Percentiles rank a stretch among this genome's conserved stretches.
Conservation (phyloP, 192 early-diverging fungal species). For the Podila epicladia region DNA sequence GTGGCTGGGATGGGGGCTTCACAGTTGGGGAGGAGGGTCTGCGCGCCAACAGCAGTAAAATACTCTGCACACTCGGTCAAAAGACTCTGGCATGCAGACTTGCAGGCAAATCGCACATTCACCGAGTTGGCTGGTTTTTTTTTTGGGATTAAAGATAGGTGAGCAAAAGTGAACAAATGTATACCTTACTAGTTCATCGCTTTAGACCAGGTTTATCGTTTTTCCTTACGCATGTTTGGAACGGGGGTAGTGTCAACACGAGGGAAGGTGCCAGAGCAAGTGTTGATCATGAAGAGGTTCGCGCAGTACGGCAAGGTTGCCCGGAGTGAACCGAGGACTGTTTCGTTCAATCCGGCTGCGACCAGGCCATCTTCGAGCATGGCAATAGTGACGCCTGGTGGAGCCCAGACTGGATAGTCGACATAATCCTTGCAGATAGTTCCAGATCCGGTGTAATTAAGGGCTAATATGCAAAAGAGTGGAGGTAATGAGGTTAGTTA, state of each 20-base stretch:
- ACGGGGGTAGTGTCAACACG: slow-evolving; percentile 7
- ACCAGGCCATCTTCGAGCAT: slow-evolving; percentile 12
- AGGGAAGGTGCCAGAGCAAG: slow-evolving; percentile 30
- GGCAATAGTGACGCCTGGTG: background rate
- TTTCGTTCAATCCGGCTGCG: background rate
- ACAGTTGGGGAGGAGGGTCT: slow-evolving; percentile 10
- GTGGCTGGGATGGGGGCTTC: slow-evolving; percentile 9
- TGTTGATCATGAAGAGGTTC: slow-evolving; percentile 22
- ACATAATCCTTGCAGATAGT: slow-evolving; percentile 26
- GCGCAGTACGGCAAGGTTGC: background rate
- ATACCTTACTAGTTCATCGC: background rate
- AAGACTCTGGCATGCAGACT: slow-evolving; percentile 25
- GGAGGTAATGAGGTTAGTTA: background rate
- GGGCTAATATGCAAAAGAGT: slow-evolving; percentile 5
- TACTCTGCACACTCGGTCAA: background rate
- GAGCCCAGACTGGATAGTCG: slow-evolving; percentile 28
- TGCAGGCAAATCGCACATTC: slow-evolving; percentile 32
- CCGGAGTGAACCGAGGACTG: background rate
- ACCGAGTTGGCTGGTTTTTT: slow-evolving; percentile 4
- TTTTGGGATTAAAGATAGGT: background rate
- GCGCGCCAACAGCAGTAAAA: slow-evolving; percentile 5
- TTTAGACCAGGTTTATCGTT: background rate
- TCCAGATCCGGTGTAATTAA: slow-evolving; percentile 14
- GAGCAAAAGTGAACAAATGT: background rate
- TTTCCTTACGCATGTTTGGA: background rate